These are phyloP conservation scores for Escovopsis sp. DNA, from an alignment of 2,329 filamentous ascomycete species.

Conservation along the genomic window DNA sequence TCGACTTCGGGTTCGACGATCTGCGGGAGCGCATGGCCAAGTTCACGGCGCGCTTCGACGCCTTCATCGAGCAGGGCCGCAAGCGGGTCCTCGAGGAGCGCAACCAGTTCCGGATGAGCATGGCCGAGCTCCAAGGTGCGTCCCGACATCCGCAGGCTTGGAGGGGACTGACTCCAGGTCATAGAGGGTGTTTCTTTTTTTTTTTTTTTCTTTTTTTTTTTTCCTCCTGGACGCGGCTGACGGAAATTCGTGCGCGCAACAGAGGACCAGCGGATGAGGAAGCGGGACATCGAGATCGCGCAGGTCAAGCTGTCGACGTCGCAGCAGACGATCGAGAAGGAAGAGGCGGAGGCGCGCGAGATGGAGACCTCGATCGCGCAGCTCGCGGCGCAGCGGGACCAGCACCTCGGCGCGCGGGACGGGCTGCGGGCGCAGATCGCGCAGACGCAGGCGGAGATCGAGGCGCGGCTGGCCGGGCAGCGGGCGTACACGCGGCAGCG, in stretches of 20 bases:
- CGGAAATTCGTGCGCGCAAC: slow-evolving; percentile 5
- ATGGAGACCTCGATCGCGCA: slow-evolving; percentile 50
- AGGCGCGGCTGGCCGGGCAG: slow-evolving; percentile 55
- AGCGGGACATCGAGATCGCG: slow-evolving; percentile 73
- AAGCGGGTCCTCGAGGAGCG: slow-evolving; percentile 85
- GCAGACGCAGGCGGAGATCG: slow-evolving; percentile 56
- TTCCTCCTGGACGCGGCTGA: no score
- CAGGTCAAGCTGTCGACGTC: slow-evolving; percentile 56
- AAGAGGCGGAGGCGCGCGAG: slow-evolving; percentile 61
- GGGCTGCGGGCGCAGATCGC: slow-evolving; percentile 46
- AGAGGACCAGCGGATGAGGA: slow-evolving; percentile 89
- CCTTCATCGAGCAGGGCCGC: slow-evolving; percentile 81
- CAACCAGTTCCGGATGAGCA: slow-evolving; percentile 82
- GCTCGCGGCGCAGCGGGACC: slow-evolving; percentile 45
- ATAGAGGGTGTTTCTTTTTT: no score
- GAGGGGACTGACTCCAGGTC: no score
- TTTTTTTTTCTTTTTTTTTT: no score
- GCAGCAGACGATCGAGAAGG: slow-evolving; percentile 60
- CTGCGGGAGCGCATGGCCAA: slow-evolving; percentile 88
- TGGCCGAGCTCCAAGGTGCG: slow-evolving; percentile 80
- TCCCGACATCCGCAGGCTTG: no score
- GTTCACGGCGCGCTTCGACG: slow-evolving; percentile 82
- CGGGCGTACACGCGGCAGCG: slow-evolving; percentile 57
- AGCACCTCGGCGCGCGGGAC: slow-evolving; percentile 42
- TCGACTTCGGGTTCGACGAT: slow-evolving; percentile 94